Conservation (phyloP, 345 rosid species). For the Trapa incisa region DNA sequence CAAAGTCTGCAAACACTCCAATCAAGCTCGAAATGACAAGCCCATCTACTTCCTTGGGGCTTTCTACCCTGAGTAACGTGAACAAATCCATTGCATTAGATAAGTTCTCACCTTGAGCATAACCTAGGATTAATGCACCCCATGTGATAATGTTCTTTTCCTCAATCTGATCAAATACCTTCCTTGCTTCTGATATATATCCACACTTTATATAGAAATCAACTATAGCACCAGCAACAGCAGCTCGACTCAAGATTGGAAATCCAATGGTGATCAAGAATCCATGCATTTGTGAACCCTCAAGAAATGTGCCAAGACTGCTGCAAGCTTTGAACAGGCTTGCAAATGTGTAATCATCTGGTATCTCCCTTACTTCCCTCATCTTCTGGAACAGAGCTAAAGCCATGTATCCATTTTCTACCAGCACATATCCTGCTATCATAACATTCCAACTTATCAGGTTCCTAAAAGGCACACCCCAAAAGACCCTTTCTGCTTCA, state of each 20-base stretch:
- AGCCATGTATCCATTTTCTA: constrained; percentile 48
- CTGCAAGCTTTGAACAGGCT: constrained; percentile 63
- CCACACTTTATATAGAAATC: constrained; percentile 74
- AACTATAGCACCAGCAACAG: constrained; percentile 53
- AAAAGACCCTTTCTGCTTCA: constrained; percentile 47
- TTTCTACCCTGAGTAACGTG: constrained; percentile 36
- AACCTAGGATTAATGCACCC: constrained; percentile 66
- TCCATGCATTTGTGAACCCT: constrained; percentile 58
- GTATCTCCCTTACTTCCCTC: constrained; percentile 29
- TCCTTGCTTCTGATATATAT: constrained; percentile 35
- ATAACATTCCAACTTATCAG: constrained; percentile 69
- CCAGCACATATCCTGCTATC: constrained; percentile 44
- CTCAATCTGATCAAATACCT: constrained; percentile 40
- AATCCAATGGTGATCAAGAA: constrained; percentile 48
- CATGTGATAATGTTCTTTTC: constrained; percentile 57
- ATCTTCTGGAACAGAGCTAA: constrained; percentile 40
- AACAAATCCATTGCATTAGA: constrained; percentile 59
- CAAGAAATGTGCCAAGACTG: constrained; percentile 28
- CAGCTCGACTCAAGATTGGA: constrained; percentile 24
- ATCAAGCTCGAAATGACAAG: constrained; percentile 62
- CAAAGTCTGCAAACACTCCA: constrained; percentile 77
- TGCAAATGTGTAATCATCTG: constrained; percentile 59
- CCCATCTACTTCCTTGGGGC: constrained; percentile 29
- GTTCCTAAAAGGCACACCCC: constrained; percentile 29
- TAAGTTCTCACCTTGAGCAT: constrained; percentile 64